These are phyloP conservation scores for Pouteria glomerata DNA, from an alignment of 148 eudicot species.

Conservation along the genomic window DNA sequence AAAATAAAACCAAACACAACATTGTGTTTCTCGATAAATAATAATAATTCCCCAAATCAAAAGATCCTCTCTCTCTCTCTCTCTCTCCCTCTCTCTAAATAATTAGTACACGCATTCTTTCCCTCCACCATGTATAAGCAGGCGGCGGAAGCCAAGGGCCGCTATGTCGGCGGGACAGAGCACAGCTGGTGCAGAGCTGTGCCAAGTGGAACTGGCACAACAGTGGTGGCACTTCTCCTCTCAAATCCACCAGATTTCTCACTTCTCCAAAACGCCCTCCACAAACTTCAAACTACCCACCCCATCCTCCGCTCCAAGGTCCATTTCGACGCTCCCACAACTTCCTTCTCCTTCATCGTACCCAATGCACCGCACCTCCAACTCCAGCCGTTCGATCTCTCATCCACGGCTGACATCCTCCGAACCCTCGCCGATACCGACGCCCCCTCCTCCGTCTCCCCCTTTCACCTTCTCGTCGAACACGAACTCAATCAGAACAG, in stretches of 20 bases:
- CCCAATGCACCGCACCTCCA: conserved; percentile 30
- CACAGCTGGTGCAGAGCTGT: conserved; percentile 77
- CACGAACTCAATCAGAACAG: conserved; percentile 57
- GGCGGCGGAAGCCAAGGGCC: conserved; percentile 7
- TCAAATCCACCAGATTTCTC: conserved; percentile 31
- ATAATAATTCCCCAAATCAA: too few relatives aligned
- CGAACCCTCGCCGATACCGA: background rate
- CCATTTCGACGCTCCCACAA: conserved; percentile 25
- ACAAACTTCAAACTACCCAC: conserved; percentile 49
- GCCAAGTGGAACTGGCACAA: conserved; percentile 74
- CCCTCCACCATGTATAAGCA: too few relatives aligned
- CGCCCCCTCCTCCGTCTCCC: conserved; percentile 19
- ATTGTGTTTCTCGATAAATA: too few relatives aligned
- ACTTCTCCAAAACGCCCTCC: conserved; percentile 47
- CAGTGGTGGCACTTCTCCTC: conserved; percentile 53
- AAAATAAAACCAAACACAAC: too few relatives aligned
- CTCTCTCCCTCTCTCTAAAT: too few relatives aligned
- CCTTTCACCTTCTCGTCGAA: conserved; percentile 54
- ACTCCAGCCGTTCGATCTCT: conserved; percentile 28
- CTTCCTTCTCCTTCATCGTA: conserved; percentile 38
- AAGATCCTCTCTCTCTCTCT: too few relatives aligned
- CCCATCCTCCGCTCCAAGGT: conserved; percentile 69
- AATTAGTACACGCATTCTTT: too few relatives aligned
- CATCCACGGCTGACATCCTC: conserved; percentile 38
- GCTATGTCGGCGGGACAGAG: conserved; percentile 60